Percentiles rank a stretch among this genome's conserved stretches.
These are phyloP conservation scores for Pistacia vera DNA, from an alignment of 345 rosid species.

Conservation along the genomic window DNA sequence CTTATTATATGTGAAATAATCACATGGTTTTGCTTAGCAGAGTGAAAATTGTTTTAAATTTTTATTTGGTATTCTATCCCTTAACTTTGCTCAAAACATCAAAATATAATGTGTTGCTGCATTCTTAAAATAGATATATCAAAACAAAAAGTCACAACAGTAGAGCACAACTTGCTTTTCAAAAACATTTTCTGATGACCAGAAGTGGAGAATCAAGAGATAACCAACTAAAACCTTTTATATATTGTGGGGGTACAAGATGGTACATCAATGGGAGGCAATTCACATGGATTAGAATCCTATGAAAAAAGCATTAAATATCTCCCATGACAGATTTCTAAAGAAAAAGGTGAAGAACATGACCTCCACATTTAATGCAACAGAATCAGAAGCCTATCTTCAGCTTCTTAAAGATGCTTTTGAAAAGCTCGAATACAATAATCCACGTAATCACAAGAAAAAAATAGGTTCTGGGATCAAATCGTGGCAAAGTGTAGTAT, in stretches of 20 bases:
- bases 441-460: not conserved
- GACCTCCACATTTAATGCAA: slow-evolving; percentile 7
- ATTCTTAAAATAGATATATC: not conserved
- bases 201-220: not conserved
- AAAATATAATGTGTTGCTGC: not conserved
- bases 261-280: slow-evolving; percentile 18
- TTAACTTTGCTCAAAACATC: not conserved
- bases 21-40: not conserved
- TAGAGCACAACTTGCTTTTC: not conserved
- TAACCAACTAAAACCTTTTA: slow-evolving; percentile 2
- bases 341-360: not conserved
- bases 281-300: slow-evolving; percentile 14
- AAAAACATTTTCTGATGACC: not conserved
- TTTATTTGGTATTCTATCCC: too few species aligned
- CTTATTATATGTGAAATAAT: too few species aligned
- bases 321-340: slow-evolving; percentile 4
- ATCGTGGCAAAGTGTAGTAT: not conserved
- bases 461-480: not conserved
- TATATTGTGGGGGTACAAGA: not conserved
- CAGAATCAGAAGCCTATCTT: slow-evolving; percentile 12
- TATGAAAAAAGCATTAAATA: slow-evolving; percentile 6
- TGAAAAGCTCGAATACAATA: not conserved
- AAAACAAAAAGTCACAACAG: not conserved
- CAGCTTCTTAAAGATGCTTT: slow-evolving; percentile 10
- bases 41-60: too few species aligned